phyloP scores from a whole-genome alignment of 2,329 filamentous ascomycete genomes.

The Epichloe amarillans region DNA sequence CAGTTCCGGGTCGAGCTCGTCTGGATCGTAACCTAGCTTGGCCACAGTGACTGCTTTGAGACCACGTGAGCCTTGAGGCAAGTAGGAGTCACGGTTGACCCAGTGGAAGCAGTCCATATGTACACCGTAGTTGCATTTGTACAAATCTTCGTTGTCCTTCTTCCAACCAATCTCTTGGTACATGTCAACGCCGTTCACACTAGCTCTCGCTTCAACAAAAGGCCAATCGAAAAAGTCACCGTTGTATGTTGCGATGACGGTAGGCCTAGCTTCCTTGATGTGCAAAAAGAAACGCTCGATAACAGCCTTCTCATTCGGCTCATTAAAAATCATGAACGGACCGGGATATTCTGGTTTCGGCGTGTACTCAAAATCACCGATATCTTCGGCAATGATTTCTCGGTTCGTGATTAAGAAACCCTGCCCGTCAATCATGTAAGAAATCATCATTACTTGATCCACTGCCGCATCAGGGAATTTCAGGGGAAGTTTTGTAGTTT shows the following conservation, averaged over 20 bases:
- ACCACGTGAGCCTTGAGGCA: slow-evolving; percentile 93
- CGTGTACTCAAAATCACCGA: slow-evolving; percentile 95
- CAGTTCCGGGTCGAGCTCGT: slow-evolving; percentile 91
- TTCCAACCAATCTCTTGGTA: slow-evolving; percentile 96
- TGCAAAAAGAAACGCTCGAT: slow-evolving; percentile 91
- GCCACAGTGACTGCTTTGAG: slow-evolving; percentile 95
- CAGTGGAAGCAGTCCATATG: slow-evolving; percentile 99
- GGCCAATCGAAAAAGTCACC: slow-evolving; percentile 99
- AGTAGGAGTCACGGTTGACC: slow-evolving; percentile 97
- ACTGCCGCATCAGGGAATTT: slow-evolving; percentile 93
- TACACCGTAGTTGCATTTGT: slow-evolving; percentile 88
- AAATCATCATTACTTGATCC: slow-evolving; percentile 99
- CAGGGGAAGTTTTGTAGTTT: slow-evolving; percentile 88
- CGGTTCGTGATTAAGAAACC: slow-evolving; percentile 96
- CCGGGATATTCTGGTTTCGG: slow-evolving; percentile 93
- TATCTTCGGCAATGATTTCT: slow-evolving; percentile 95
- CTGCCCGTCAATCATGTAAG: slow-evolving; percentile 99
- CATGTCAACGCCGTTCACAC: slow-evolving; percentile 95
- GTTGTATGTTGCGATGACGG: slow-evolving; percentile 99
- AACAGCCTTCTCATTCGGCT: slow-evolving; percentile 77
- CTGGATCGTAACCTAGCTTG: slow-evolving; percentile 95
- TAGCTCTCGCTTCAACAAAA: slow-evolving; percentile 87
- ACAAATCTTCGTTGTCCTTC: slow-evolving; percentile 91
- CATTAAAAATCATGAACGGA: slow-evolving; percentile 96
- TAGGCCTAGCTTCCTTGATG: slow-evolving; percentile 87